These are phyloP conservation scores for Brettanomyces custersianus DNA, from an alignment of 805 yeast species.

Conservation along the genomic window DNA sequence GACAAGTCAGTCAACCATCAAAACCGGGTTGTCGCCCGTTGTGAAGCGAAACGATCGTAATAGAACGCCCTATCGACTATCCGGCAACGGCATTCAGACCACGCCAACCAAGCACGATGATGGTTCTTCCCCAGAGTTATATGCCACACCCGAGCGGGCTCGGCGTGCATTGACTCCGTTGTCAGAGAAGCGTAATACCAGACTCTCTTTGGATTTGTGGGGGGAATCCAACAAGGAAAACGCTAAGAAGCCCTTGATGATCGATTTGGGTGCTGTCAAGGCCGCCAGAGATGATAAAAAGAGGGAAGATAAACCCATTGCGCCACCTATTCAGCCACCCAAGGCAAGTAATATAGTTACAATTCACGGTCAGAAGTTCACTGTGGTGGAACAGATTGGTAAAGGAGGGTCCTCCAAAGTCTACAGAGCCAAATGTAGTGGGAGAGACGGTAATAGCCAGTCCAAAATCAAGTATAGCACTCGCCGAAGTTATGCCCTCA, in stretches of 20 bases:
- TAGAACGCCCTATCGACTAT: background rate
- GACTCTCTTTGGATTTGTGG: background rate
- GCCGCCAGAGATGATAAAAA: background rate
- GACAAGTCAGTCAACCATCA: background rate
- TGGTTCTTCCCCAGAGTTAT: slow-evolving; percentile 1
- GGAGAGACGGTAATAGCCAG: slow-evolving; percentile 27
- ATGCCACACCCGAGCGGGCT: slow-evolving; percentile 20
- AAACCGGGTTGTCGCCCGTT: slow-evolving; percentile 1
- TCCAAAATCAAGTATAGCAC: background rate
- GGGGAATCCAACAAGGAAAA: background rate
- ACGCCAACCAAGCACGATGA: too few species aligned
- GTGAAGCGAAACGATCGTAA: slow-evolving; percentile 1
- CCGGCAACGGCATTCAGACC: too few species aligned
- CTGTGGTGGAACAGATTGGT: slow-evolving; percentile 70
- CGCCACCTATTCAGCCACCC: too few species aligned
- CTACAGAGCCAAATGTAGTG: slow-evolving; percentile 43
- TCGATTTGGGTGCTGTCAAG: slow-evolving; percentile 1
- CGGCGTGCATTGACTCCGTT: slow-evolving; percentile 16
- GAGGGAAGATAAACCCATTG: too few species aligned
- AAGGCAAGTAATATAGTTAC: slow-evolving; percentile 9
- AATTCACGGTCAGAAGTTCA: slow-evolving; percentile 59
- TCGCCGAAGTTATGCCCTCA: slow-evolving; percentile 52
- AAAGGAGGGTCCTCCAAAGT: slow-evolving; percentile 92
- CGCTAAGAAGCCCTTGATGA: background rate
- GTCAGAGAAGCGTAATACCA: slow-evolving; percentile 11